Base-by-base conservation (phyloP, 208 protist genomes). In the Leptomonas pyrrhocoris region DNA sequence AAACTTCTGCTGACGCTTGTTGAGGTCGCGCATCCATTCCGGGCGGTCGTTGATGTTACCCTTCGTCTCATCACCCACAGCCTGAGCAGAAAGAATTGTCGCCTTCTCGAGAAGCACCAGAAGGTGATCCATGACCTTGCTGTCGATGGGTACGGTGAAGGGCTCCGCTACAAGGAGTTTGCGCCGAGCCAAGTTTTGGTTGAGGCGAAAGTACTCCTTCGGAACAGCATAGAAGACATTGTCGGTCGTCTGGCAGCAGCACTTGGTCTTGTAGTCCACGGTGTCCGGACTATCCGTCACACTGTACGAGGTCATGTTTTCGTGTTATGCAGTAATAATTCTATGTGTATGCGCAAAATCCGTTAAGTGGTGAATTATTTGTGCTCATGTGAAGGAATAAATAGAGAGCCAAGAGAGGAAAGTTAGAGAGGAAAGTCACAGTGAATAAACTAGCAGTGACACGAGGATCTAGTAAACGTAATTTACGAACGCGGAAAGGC, bases 1-100 rank as follows among this genome's bases (percentile, higher is more conserved):
- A 77, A 95, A 95, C 66, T 91, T 93, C 23, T 88, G 79, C 72
- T 93, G 85, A 8, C 83, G 80, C 65, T 95, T 95, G 75, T 86
- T 85, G 25, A 95, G 64, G 34, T 86, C 68, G 28, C 80, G 74
- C 84, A 93, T 93, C 87, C 86, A 95, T 66, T 83, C 66, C 27
- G 79, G 81, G 11, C 80, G 78, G 21, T 86, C 74, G 59, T 80
- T 79, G 54, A 74, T 70, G 27, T 55, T 79, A 21, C 77, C 68
- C 23, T 73, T 76, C 19, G 83, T 70, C 23, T 88, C 84, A 28
- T 80, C 82, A 23, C 75, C 86, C n/a, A 87, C 86, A 4, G 73
- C 86, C 60, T 75, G 76, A 0, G 77, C 76, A 11, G 86, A 81
- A 11, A 92, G 76, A 77, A 95, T 88, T 30, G 75, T 79, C 21